These are phyloP conservation scores for Penicillium fuscoglaucum DNA, from an alignment of 2,329 filamentous ascomycete species.

Conservation along the genomic window DNA sequence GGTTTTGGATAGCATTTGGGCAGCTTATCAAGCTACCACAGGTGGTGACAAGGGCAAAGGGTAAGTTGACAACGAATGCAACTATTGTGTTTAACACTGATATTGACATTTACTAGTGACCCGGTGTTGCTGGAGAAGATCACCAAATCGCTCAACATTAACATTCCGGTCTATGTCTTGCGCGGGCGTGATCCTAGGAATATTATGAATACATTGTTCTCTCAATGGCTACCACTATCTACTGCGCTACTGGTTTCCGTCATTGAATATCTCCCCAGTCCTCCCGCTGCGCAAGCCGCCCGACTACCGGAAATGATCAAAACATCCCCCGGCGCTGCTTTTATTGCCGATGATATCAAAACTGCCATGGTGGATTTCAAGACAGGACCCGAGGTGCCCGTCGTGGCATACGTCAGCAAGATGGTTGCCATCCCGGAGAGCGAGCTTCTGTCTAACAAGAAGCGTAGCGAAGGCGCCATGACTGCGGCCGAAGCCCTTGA, in stretches of 20 bases:
- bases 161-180: slow-evolving; percentile 77
- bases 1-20: slow-evolving; percentile 94
- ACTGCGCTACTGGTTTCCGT: slow-evolving; percentile 92
- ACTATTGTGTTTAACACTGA: slow-evolving; percentile 33
- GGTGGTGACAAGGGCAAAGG: slow-evolving; percentile 80
- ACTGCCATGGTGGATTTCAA: slow-evolving; percentile 84
- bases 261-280: slow-evolving; percentile 87
- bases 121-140: slow-evolving; percentile 85
- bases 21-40: slow-evolving; percentile 85
- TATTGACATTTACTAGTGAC: slow-evolving; percentile 55
- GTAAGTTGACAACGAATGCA: slow-evolving; percentile 50
- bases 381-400: slow-evolving; percentile 66
- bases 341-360: slow-evolving; percentile 68
- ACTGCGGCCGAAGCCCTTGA: slow-evolving; percentile 89
- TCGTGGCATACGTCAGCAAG: slow-evolving; percentile 95
- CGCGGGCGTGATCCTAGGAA: slow-evolving; percentile 81
- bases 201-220: slow-evolving; percentile 81
- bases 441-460: slow-evolving; percentile 80
- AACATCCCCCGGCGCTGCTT: slow-evolving; percentile 71
- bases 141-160: slow-evolving; percentile 84
- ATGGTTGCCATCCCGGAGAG: slow-evolving; percentile 96
- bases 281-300: slow-evolving; percentile 73
- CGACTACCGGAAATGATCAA: slow-evolving; percentile 78
- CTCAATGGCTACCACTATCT: slow-evolving; percentile 87
- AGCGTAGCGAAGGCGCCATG: slow-evolving; percentile 68